Evolutionary conservation across 2,329 filamentous ascomycete species (phyloP).

Genomic region (Ophiocordyceps camponoti-floridani): DNA sequence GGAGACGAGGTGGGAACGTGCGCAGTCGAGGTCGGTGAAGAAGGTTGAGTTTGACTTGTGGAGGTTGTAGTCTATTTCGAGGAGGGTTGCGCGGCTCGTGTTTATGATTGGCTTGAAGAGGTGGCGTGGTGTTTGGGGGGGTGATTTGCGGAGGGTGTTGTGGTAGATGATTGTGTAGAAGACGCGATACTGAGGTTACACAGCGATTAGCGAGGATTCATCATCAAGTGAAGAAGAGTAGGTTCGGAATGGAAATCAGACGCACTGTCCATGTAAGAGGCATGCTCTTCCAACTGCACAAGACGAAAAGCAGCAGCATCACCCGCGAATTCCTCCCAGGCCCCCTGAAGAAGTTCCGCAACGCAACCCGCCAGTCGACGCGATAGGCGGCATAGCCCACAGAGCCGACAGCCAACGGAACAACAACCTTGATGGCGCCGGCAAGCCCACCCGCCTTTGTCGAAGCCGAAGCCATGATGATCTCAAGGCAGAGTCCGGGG

Average conservation of each 20-base stretch:
- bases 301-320: constrained; percentile 32
- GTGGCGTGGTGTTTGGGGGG: constrained; percentile 36
- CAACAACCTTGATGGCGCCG: constrained; percentile 18
- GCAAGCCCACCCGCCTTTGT: constrained; percentile 15
- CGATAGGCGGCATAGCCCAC: constrained; percentile 28
- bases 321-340: constrained; percentile 35
- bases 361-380: constrained; percentile 20
- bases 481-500: too few species aligned
- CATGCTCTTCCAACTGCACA: constrained; percentile 56
- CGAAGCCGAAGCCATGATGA: constrained; percentile 13
- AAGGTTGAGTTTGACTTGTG: constrained; percentile 78
- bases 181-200: constrained; percentile 38
- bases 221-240: too few species aligned
- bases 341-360: constrained; percentile 30
- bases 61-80: constrained; percentile 75
- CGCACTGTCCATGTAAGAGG: constrained; percentile 62
- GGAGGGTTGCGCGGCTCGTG: constrained; percentile 44
- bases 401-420: constrained; percentile 22
- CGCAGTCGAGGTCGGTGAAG: constrained; percentile 71
- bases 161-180: constrained; percentile 39
- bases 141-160: constrained; percentile 28
- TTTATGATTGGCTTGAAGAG: constrained; percentile 59
- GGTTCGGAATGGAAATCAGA: too few species aligned
- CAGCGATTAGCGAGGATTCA: too few species aligned
- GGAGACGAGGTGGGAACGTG: constrained; percentile 63